Evolutionary conservation across 805 yeast genomes (phyloP).

Genomic region (Lachancea quebecensis): DNA sequence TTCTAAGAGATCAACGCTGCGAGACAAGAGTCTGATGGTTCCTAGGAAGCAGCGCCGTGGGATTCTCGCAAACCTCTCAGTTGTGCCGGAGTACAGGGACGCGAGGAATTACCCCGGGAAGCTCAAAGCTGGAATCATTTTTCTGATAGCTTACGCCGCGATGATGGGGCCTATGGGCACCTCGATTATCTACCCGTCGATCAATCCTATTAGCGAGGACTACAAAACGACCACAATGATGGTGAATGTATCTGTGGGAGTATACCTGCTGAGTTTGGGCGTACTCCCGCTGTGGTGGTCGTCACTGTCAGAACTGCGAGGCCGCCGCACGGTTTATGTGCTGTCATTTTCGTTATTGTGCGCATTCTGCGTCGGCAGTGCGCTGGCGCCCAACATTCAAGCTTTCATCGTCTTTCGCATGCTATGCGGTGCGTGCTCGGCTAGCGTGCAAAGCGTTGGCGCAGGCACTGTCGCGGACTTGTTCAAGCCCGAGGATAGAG

Average conservation of each 20-base stretch:
- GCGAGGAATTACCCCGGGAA: constrained; percentile 53
- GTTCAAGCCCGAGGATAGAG: constrained; percentile 60
- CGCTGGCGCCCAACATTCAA: constrained; percentile 54
- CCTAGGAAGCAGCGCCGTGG: constrained; percentile 48
- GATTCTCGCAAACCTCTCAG: constrained; percentile 40
- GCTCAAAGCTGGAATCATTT: constrained; percentile 49
- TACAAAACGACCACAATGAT: constrained; percentile 50
- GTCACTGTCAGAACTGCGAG: constrained; percentile 63
- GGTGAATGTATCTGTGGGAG: constrained; percentile 75
- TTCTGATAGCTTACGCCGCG: constrained; percentile 65
- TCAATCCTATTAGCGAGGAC: constrained; percentile 48
- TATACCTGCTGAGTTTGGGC: constrained; percentile 67
- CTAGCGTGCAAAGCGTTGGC: constrained; percentile 82
- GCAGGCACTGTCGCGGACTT: constrained; percentile 83
- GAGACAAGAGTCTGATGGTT: constrained; percentile 15
- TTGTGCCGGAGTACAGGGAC: constrained; percentile 65
- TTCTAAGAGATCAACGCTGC: constrained; percentile 7
- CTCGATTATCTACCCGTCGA: constrained; percentile 74
- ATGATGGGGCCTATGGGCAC: constrained; percentile 87
- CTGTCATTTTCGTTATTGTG: constrained; percentile 56
- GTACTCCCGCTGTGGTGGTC: constrained; percentile 89
- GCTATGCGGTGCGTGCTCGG: constrained; percentile 72
- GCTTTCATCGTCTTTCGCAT: constrained; percentile 64
- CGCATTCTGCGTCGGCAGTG: constrained; percentile 66
- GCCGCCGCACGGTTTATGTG: constrained; percentile 68